phyloP scores from a whole-genome alignment of 257 asterid genomes.

The Ehretia macrophylla region DNA sequence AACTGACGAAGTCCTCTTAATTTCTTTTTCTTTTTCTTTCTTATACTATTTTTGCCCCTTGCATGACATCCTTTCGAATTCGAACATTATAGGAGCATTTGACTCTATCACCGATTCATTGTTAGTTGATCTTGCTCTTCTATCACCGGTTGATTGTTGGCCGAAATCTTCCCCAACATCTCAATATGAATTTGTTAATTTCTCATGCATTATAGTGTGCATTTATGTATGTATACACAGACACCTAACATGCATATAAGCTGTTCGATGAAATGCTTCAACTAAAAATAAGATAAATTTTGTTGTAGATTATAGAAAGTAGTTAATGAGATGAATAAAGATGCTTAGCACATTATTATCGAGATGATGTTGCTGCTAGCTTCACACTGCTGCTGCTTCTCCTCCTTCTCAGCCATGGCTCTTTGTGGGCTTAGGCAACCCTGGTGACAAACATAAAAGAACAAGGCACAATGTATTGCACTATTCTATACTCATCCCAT shows the following conservation, averaged over 20 bases:
- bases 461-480: constrained; percentile 62
- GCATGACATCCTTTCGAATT: no score
- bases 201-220: no score
- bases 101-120: no score
- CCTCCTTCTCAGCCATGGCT: constrained; percentile 72
- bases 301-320: constrained; percentile 4
- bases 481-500: not conserved
- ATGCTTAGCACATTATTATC: constrained; percentile 37
- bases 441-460: constrained; percentile 77
- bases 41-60: no score
- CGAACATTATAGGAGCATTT: no score
- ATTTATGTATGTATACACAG: no score
- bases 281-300: not conserved
- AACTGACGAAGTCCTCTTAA: no score
- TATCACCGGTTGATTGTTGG: no score
- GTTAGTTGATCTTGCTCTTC: no score
- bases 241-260: not conserved
- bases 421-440: constrained; percentile 91
- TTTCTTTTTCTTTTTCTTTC: no score
- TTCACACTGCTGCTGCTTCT: constrained; percentile 29
- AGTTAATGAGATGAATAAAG: constrained; percentile 4
- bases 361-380: constrained; percentile 2
- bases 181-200: no score
- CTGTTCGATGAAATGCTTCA: constrained; percentile 1
- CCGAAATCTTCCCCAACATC: no score